Evolutionary conservation across 805 yeast genomes (phyloP).

Genomic region (Candida peoriensis): DNA sequence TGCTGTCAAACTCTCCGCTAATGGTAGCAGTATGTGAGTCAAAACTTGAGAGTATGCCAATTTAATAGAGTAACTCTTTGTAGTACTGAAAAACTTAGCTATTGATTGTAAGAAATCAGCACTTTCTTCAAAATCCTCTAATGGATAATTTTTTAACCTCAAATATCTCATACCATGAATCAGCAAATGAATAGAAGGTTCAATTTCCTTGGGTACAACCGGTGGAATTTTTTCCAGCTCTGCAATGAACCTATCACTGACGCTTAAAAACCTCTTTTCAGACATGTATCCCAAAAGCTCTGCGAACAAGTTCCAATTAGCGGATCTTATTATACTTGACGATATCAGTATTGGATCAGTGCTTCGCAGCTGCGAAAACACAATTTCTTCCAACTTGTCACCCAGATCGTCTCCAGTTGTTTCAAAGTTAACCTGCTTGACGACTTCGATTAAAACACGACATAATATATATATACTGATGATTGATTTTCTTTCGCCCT

Average conservation of each 20-base stretch:
- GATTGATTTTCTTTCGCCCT: constrained; percentile 80
- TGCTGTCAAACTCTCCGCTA: constrained; percentile 84
- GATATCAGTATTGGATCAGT: constrained; percentile 74
- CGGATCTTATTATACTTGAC: constrained; percentile 70
- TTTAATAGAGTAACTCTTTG: constrained; percentile 60
- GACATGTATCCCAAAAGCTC: constrained; percentile 89
- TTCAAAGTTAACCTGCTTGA: constrained; percentile 76
- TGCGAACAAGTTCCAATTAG: constrained; percentile 93
- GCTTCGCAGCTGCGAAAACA: constrained; percentile 80
- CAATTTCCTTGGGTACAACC: constrained; percentile 41
- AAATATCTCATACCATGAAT: constrained; percentile 91
- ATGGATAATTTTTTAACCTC: constrained; percentile 73
- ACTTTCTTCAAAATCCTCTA: constrained; percentile 87
- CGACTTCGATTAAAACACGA: constrained; percentile 88
- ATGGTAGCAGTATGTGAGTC: constrained; percentile 66
- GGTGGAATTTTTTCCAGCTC: constrained; percentile 81
- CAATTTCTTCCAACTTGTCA: constrained; percentile 85
- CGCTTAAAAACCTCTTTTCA: constrained; percentile 73
- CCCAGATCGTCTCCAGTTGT: constrained; percentile 73
- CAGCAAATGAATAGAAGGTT: constrained; percentile 62
- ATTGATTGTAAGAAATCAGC: constrained; percentile 86
- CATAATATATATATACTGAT: constrained; percentile 86
- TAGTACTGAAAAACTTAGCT: constrained; percentile 70
- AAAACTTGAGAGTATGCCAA: constrained; percentile 84
- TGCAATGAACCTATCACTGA: constrained; percentile 89